Evolutionary conservation across 768 basidiomycete genomes (phyloP).

Genomic region (Neoboletus magnificus): DNA sequence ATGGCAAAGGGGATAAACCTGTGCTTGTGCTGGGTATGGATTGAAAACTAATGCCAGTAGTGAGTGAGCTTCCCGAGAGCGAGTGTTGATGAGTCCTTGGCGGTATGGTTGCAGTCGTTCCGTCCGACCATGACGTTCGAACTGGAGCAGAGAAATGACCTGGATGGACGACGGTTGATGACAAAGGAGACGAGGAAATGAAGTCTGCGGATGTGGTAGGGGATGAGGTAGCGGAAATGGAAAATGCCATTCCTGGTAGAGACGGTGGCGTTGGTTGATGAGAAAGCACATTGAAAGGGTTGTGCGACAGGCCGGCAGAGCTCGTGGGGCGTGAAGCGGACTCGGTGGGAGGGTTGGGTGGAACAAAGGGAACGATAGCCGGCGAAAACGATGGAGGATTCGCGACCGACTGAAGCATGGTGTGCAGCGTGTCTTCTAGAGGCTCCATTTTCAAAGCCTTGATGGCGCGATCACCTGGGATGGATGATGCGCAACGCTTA

Average conservation of each 20-base stretch:
- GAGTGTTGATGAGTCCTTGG: slow-evolving; percentile 32
- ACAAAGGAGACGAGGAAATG: slow-evolving; percentile 20
- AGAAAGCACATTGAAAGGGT: slow-evolving; percentile 22
- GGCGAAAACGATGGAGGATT: slow-evolving; percentile 26
- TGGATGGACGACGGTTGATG: slow-evolving; percentile 20
- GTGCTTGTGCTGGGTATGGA: slow-evolving; percentile 33
- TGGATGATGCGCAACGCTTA: slow-evolving; percentile 50
- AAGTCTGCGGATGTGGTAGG: slow-evolving; percentile 23
- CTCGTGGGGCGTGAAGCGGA: slow-evolving; percentile 33
- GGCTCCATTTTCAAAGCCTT: slow-evolving; percentile 51
- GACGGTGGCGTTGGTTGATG: slow-evolving; percentile 17
- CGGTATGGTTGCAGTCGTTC: slow-evolving; percentile 23
- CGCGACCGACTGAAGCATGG: slow-evolving; percentile 18
- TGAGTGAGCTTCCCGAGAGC: slow-evolving; percentile 30
- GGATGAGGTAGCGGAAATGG: slow-evolving; percentile 19
- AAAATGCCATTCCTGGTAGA: slow-evolving; percentile 15
- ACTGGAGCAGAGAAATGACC: slow-evolving; percentile 24
- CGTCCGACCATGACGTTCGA: slow-evolving; percentile 32
- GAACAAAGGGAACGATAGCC: slow-evolving; percentile 24
- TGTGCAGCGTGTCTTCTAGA: slow-evolving; percentile 38
- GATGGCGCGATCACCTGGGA: slow-evolving; percentile 42
- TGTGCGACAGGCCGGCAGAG: slow-evolving; percentile 27
- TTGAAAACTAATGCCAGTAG: slow-evolving; percentile 27
- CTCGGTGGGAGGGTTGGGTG: slow-evolving; percentile 27
- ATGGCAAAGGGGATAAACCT: slow-evolving; percentile 27